These are phyloP conservation scores for Mycena vulgaris DNA, from an alignment of 768 basidiomycete genomes.

Conservation along the genomic window DNA sequence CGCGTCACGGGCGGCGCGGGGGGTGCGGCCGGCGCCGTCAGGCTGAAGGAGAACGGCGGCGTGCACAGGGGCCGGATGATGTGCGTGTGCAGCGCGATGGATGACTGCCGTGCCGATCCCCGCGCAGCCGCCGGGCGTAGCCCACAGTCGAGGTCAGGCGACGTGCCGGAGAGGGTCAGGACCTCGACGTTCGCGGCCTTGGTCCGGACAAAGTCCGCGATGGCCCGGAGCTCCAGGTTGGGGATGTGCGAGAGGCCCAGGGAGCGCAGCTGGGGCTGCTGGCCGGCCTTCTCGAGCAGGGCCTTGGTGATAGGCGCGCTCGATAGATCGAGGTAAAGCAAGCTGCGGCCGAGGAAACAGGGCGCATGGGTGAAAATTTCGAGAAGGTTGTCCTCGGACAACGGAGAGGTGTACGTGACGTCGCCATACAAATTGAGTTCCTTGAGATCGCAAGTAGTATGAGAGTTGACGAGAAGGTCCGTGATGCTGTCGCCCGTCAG, in stretches of 20 bases:
- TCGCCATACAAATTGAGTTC: conserved; percentile 95
- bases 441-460: conserved; percentile 70
- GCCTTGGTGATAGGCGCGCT: conserved; percentile 80
- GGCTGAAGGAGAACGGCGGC: conserved; percentile 80
- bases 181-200: conserved; percentile 88
- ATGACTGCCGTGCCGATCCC: conserved; percentile 74
- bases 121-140: conserved; percentile 53
- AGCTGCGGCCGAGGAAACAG: conserved; percentile 80
- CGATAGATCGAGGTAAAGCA: conserved; percentile 93
- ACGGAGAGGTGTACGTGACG: conserved; percentile 82
- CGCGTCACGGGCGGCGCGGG: conserved; percentile 71
- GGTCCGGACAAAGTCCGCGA: conserved; percentile 77
- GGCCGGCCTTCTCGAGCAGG: conserved; percentile 63
- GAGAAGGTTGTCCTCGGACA: conserved; percentile 75
- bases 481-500: conserved; percentile 86
- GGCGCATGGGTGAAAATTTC: conserved; percentile 82
- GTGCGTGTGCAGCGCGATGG: conserved; percentile 82
- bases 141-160: conserved; percentile 80
- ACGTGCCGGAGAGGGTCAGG: conserved; percentile 83
- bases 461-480: conserved; percentile 78
- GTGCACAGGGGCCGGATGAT: conserved; percentile 87
- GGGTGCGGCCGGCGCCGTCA: conserved; percentile 50
- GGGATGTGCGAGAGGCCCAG: conserved; percentile 93
- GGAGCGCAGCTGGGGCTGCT: conserved; percentile 85
- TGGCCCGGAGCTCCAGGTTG: conserved; percentile 71